Base-by-base conservation (phyloP, 805 yeast genomes). In the Metschnikowia rubicola region DNA sequence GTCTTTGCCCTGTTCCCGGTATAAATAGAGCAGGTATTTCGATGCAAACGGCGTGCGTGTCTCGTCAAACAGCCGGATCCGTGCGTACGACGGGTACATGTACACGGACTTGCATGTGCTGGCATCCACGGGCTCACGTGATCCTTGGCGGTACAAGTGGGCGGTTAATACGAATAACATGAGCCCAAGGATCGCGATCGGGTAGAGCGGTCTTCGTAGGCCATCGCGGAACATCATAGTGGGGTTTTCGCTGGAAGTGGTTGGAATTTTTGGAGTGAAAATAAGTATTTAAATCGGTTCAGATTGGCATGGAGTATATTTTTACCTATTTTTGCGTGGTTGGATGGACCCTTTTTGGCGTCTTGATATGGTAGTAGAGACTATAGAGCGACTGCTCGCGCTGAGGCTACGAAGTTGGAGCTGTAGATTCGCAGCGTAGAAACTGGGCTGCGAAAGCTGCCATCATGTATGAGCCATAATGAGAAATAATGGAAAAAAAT, bases 61-160 rank as follows among this genome's bases (percentile, higher is more conserved):
- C n/a, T 73, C 70, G 64, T 89, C 94, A 60, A 91, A 87, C 3
- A 84, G 87, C 52, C 73, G 70, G 35, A 90, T 76, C 53, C 83
- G 74, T 10, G 92, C 91, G 59, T 88, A 90, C 1, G 91, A 80
- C 2, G 96, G 96, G 41, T 77, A 80, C 96, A 90, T 90, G 61
- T 75, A 84, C 7, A 88, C 83, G 50, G 82, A 69, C 35, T 82
- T 69, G 62, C 97, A 90, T 39, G 72, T 58, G 26, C 68, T 64
- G 10, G 58, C 41, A 47, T 73, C 77, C 10, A 73, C 60, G 6
- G 68, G 71, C 10, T 50, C 50, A 10, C 30, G 30, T 34, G 49
- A 47, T 10, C 50, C 46, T 19, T 38, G 45, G 30, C 48, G 41
- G 39, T 46, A 54, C 5, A 46, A 35, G 40, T 48, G 43, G 7